Percentiles rank a stretch among this genome's conserved stretches.
phyloP scores from a whole-genome alignment of 2,329 filamentous ascomycete species.

The Aspergillus aculeatus region DNA sequence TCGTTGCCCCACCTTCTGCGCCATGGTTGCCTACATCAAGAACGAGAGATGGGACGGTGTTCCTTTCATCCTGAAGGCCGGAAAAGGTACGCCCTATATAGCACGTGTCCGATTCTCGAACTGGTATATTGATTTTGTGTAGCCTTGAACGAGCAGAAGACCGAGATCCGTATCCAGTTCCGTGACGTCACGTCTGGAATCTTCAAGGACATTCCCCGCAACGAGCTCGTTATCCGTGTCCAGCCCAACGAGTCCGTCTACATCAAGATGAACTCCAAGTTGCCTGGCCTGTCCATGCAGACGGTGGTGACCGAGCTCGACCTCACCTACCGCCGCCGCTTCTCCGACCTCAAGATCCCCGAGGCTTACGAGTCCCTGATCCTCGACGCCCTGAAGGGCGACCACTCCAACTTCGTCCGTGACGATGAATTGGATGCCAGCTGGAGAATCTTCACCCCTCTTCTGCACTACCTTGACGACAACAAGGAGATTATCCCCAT shows the following conservation, averaged over 20 bases:
- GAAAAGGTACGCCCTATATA: constrained; percentile 60
- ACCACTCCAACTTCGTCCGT: constrained; percentile 98
- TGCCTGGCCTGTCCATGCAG: constrained; percentile 98
- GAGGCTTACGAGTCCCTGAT: constrained; percentile 99
- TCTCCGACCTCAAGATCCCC: constrained; percentile 98
- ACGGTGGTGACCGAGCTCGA: constrained; percentile 98
- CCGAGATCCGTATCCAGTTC: constrained; percentile 98
- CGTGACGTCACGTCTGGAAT: constrained; percentile 99
- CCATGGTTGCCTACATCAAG: constrained; percentile 97
- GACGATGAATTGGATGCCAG: constrained; percentile 95
- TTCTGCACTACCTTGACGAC: constrained; percentile 96
- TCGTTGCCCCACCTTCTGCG: constrained; percentile 96
- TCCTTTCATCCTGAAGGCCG: constrained; percentile 98
- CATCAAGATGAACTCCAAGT: constrained; percentile 99
- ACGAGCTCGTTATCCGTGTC: constrained; percentile 98
- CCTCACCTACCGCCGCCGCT: constrained; percentile 93
- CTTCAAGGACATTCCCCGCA: constrained; percentile 99
- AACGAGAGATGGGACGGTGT: constrained; percentile 99
- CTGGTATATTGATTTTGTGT: constrained; percentile 19
- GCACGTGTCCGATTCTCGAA: not conserved
- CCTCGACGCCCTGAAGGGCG: constrained; percentile 94
- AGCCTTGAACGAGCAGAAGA: constrained; percentile 99
- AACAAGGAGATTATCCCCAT: constrained; percentile 99
- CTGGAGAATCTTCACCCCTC: constrained; percentile 97
- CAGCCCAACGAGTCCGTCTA: constrained; percentile 99